phyloP scores from a whole-genome alignment of 2,329 filamentous ascomycete species.

The Penicillium janthinellum region DNA sequence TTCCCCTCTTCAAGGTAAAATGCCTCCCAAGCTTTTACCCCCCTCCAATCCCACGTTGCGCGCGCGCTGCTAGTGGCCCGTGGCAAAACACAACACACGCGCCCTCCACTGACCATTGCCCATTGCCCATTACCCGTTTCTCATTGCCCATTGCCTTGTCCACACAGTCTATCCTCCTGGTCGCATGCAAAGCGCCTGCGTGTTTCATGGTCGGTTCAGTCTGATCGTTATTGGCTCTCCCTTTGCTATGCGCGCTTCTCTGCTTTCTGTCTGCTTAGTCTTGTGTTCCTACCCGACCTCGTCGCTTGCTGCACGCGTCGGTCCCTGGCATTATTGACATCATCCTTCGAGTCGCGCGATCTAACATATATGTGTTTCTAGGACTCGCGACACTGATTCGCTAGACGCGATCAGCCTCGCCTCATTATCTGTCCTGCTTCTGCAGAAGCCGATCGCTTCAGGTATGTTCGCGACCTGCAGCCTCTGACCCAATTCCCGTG shows the following conservation, averaged over 20 bases:
- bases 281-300: slow-evolving; percentile 15
- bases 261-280: slow-evolving; percentile 3
- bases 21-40: slow-evolving; percentile 14
- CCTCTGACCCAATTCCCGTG: slow-evolving; percentile 31
- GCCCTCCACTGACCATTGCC: slow-evolving; percentile 3
- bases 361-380: slow-evolving; percentile 19
- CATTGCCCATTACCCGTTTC: neutral
- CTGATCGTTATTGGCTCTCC: slow-evolving; percentile 16
- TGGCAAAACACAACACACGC: slow-evolving; percentile 30
- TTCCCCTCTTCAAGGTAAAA: slow-evolving; percentile 6
- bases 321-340: slow-evolving; percentile 19
- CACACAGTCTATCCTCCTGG: neutral
- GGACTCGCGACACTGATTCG: slow-evolving; percentile 18
- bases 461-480: slow-evolving; percentile 41
- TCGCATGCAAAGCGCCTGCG: slow-evolving; percentile 16
- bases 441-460: slow-evolving; percentile 37
- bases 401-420: slow-evolving; percentile 7
- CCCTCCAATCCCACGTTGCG: slow-evolving; percentile 27
- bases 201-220: slow-evolving; percentile 10
- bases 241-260: slow-evolving; percentile 7
- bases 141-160: neutral
- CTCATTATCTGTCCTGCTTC: slow-evolving; percentile 24
- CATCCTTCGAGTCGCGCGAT: slow-evolving; percentile 16
- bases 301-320: slow-evolving; percentile 9
- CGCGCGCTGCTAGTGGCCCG: slow-evolving; percentile 20